Evolutionary conservation across 257 asterid species (phyloP).

Genomic region (Craterostigma plantagineum): DNA sequence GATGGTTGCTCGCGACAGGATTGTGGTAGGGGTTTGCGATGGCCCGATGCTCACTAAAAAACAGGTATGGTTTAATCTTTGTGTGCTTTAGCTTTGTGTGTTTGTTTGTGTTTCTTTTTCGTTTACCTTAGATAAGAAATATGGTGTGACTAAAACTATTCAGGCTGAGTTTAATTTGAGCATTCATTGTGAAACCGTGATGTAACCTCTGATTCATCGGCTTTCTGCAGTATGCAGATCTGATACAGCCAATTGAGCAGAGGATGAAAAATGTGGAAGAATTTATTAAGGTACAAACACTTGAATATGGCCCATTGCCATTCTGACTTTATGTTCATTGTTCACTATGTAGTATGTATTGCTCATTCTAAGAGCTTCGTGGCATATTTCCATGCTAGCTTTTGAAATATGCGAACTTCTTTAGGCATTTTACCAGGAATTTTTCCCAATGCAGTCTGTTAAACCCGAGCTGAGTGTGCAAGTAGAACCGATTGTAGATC

Average conservation of each 20-base stretch:
- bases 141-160: neutral
- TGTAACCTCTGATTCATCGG: neutral
- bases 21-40: conserved; percentile 83
- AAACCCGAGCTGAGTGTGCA: conserved; percentile 67
- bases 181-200: too few species aligned
- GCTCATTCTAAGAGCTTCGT: too few species aligned
- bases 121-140: neutral
- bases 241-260: conserved; percentile 57
- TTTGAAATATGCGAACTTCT: too few species aligned
- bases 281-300: conserved; percentile 43
- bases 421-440: too few species aligned
- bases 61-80: conserved; percentile 21
- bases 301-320: too few species aligned
- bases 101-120: neutral
- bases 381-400: too few species aligned
- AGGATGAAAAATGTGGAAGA: conserved; percentile 60
- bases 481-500: conserved; percentile 66
- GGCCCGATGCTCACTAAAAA: conserved; percentile 78
- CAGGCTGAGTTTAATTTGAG: too few species aligned
- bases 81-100: neutral
- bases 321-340: too few species aligned
- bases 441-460: conserved; percentile 34
- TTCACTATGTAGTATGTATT: too few species aligned
- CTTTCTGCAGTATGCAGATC: conserved; percentile 40
- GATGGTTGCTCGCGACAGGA: conserved; percentile 35